phyloP scores from a whole-genome alignment of 768 basidiomycete species.

The Suillus sp. region DNA sequence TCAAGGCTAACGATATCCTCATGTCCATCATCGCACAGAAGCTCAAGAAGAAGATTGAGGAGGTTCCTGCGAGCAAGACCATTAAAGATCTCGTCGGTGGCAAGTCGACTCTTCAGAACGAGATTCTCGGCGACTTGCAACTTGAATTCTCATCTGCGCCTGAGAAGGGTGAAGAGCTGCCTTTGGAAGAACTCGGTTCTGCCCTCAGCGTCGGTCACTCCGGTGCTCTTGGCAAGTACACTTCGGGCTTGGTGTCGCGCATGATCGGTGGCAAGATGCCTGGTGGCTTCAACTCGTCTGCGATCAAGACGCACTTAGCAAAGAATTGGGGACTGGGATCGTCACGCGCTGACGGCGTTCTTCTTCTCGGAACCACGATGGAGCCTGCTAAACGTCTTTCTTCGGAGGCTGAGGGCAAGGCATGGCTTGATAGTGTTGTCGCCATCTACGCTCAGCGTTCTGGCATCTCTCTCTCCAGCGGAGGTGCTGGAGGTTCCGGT shows the following conservation, averaged over 20 bases:
- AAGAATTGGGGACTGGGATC: conserved; percentile 98
- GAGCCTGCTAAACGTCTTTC: conserved; percentile 94
- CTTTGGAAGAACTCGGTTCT: conserved; percentile 93
- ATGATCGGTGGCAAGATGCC: conserved; percentile 97
- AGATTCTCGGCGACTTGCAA: conserved; percentile 95
- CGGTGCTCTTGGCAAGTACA: conserved; percentile 93
- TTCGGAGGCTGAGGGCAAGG: conserved; percentile 89
- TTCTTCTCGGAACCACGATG: conserved; percentile 87
- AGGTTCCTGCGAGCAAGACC: conserved; percentile 87
- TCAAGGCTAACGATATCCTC: conserved; percentile 90
- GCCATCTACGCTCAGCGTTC: conserved; percentile 84
- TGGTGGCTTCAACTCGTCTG: conserved; percentile 94
- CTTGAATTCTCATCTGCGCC: conserved; percentile 94
- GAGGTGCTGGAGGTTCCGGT: conserved; percentile 59
- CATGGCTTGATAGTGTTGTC: conserved; percentile 89
- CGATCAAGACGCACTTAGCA: conserved; percentile 84
- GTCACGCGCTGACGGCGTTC: conserved; percentile 83
- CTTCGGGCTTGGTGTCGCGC: conserved; percentile 85
- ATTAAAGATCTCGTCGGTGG: conserved; percentile 99
- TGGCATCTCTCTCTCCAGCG: conserved; percentile 80
- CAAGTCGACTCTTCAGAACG: conserved; percentile 98
- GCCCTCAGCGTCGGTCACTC: conserved; percentile 79
- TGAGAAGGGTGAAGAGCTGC: conserved; percentile 97
- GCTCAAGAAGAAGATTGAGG: conserved; percentile 91
- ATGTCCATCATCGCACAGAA: conserved; percentile 93